phyloP scores from a whole-genome alignment of 306 rosid species.

The Sindora glabra region DNA sequence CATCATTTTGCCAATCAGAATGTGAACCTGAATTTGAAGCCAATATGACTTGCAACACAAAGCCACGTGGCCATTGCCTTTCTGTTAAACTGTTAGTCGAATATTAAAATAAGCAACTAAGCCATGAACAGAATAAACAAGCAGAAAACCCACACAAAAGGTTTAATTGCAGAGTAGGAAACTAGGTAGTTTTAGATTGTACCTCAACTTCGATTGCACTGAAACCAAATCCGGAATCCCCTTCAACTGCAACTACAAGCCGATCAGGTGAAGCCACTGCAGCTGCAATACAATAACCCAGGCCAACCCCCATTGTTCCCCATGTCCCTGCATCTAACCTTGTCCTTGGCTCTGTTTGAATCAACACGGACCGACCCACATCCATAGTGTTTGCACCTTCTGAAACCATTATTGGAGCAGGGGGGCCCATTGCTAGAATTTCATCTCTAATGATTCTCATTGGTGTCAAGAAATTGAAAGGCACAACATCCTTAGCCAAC shows the following conservation, averaged over 20 bases:
- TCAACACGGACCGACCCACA: constrained; percentile 46
- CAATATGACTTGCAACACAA: too few relatives aligned
- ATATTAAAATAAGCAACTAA: too few relatives aligned
- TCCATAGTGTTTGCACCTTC: constrained; percentile 72
- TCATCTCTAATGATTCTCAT: constrained; percentile 54
- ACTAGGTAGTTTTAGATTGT: neutral
- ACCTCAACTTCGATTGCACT: constrained; percentile 99
- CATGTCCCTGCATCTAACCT: constrained; percentile 68
- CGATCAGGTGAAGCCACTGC: constrained; percentile 80
- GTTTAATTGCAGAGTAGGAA: neutral
- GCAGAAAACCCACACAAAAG: neutral
- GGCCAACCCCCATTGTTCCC: constrained; percentile 91
- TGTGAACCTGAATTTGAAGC: too few relatives aligned
- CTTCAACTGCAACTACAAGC: constrained; percentile 85
- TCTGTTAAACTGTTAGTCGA: neutral
- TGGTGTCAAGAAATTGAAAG: constrained; percentile 68
- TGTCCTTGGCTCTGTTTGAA: constrained; percentile 62
- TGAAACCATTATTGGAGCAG: constrained; percentile 52
- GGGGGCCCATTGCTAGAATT: constrained; percentile 31
- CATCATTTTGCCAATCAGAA: too few relatives aligned
- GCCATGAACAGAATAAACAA: neutral
- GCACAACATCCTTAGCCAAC: constrained; percentile 64
- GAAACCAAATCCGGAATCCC: constrained; percentile 93
- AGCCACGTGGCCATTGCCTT: too few relatives aligned
- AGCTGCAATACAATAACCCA: constrained; percentile 96